Evolutionary conservation across 306 rosid genomes (phyloP), one percentile per base, ranked within the genome.

Genomic region (Parietaria judaica): DNA sequence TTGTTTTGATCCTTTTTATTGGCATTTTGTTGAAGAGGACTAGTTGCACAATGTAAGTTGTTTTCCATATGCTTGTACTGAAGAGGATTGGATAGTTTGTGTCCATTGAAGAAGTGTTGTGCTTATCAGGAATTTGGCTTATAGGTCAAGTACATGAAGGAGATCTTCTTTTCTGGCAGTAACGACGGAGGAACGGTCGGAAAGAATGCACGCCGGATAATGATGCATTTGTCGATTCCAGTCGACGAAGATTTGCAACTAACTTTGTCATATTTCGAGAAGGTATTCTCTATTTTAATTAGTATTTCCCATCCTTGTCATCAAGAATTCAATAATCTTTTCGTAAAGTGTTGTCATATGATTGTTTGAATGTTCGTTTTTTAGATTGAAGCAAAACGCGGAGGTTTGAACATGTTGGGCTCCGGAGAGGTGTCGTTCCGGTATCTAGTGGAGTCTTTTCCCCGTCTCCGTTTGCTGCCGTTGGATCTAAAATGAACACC

Each of bases 341-440:
- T 38, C 44, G 61, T 14, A 8, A 5, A 5, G 45, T 41, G 7
- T 5, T 2, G 53, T 7, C 13, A 8, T 46, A n/a, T 49, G 53
- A 10, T 49, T 49, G 3, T 49, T 10, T 49, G 9, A 49, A 49
- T 10, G 53, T 6, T 49, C 15, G 14, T 49, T n/a, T 74, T 37
- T n/a, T 49, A 86, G 94, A 65, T 91, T 71, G 84, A 83, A 84
- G 98, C 96, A 17, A 80, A 76, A 73, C 95, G 83, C 48, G 92
- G 95, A 50, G 96, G 98, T 70, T 65, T 91, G 63, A 83, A 70
- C 69, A 70, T 64, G 71, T 51, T 91, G 67, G 74, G 81, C 48
- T 81, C 80, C 35, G 66, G 54, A 7, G 75, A 88, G 51, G 36
- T 58, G 11, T 80, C 92, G 64, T 81, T 88, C 72, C 56, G 39